phyloP scores from a whole-genome alignment of 371 early-diverging fungal genomes.

The Mortierella polycephala region DNA sequence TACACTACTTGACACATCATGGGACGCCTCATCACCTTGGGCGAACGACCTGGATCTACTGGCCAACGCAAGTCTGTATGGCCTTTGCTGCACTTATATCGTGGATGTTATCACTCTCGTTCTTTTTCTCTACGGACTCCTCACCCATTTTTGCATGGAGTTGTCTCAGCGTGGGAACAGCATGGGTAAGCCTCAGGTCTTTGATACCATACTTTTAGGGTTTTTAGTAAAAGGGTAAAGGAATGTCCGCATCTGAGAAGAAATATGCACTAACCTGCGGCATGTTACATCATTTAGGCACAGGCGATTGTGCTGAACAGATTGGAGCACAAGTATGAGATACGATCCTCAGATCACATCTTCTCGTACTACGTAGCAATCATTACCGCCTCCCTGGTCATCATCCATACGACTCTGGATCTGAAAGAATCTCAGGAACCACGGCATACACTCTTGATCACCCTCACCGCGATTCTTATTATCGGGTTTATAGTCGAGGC shows the following conservation, averaged over 20 bases:
- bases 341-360: constrained; percentile 35
- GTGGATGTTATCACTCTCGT: not conserved
- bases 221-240: too few relatives aligned
- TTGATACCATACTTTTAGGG: too few relatives aligned
- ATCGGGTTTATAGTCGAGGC: constrained; percentile 31
- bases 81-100: not conserved
- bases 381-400: constrained; percentile 1
- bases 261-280: not conserved
- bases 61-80: constrained; percentile 34
- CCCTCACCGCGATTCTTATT: not conserved
- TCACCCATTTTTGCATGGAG: constrained; percentile 8
- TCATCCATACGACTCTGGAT: constrained; percentile 12
- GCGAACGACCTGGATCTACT: constrained; percentile 27
- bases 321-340: constrained; percentile 31
- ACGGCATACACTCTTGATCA: not conserved
- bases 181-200: constrained; percentile 27
- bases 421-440: not conserved
- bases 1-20: constrained; percentile 2
- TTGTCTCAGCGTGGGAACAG: constrained; percentile 5
- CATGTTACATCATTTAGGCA: constrained; percentile 5
- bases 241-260: too few relatives aligned
- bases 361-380: constrained; percentile 18
- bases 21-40: constrained; percentile 19
- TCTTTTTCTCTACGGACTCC: not conserved
- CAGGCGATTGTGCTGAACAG: constrained; percentile 18